Evolutionary conservation across 2,329 filamentous ascomycete species (phyloP).

Genomic region (Ophiostoma piceae): DNA sequence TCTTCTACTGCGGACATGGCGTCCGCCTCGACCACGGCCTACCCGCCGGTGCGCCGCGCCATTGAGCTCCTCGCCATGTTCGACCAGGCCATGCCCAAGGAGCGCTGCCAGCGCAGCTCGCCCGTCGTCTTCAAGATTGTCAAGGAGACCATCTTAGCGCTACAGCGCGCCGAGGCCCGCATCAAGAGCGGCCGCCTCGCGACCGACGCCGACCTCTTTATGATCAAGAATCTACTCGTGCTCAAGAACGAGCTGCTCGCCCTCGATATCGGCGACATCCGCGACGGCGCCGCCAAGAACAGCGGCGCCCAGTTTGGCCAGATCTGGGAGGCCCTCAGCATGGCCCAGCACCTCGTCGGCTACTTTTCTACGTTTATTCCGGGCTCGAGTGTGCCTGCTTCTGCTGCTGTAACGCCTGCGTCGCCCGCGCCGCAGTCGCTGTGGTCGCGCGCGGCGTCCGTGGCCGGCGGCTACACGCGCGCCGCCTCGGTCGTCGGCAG

Average conservation of each 20-base stretch:
- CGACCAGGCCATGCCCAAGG: conserved; percentile 59
- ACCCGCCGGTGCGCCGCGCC: conserved; percentile 53
- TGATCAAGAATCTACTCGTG: conserved; percentile 89
- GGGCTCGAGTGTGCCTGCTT: conserved; percentile 35
- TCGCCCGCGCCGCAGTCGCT: conserved; percentile 32
- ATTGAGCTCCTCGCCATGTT: conserved; percentile 57
- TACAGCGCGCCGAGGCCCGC: conserved; percentile 67
- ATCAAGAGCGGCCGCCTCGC: conserved; percentile 32
- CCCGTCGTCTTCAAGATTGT: conserved; percentile 66
- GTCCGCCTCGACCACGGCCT: conserved; percentile 50
- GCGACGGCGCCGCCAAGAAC: conserved; percentile 35
- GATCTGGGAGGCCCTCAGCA: conserved; percentile 60
- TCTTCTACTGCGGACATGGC: not conserved
- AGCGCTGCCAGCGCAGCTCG: conserved; percentile 53
- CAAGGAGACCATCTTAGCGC: conserved; percentile 78
- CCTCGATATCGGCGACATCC: conserved; percentile 77
- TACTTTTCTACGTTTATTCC: conserved; percentile 53
- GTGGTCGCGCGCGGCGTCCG: conserved; percentile 38
- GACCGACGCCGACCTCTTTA: conserved; percentile 79
- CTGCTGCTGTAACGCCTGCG: not conserved
- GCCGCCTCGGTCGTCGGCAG: conserved; percentile 21
- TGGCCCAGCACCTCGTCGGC: conserved; percentile 50
- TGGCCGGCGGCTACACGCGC: conserved; percentile 11
- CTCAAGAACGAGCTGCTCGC: conserved; percentile 94
- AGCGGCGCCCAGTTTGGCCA: conserved; percentile 57